These are phyloP conservation scores for Alloascoidea africana DNA, from an alignment of 805 yeast species.

Conservation along the genomic window DNA sequence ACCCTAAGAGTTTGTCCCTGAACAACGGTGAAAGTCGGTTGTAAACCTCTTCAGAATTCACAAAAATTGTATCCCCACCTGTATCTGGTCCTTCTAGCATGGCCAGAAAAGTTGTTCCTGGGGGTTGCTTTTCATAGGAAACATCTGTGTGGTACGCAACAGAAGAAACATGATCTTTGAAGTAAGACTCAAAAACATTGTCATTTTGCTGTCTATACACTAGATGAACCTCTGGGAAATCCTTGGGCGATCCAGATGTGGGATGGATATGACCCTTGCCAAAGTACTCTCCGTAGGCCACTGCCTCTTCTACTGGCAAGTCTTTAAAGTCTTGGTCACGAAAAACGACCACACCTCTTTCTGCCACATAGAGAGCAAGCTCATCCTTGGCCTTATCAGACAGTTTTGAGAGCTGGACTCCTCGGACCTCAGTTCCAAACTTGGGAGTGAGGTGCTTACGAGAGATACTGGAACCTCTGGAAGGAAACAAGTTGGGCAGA, in stretches of 20 bases:
- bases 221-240: constrained; percentile 13
- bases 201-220: constrained; percentile 30
- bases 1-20: constrained; percentile 33
- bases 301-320: constrained; percentile 26
- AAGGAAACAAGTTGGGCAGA: constrained; percentile 4
- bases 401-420: constrained; percentile 27
- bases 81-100: constrained; percentile 36
- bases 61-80: constrained; percentile 47
- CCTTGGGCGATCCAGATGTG: constrained; percentile 39
- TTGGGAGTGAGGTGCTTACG: constrained; percentile 24
- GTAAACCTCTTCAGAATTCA: constrained; percentile 48
- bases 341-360: constrained; percentile 31
- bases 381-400: constrained; percentile 28
- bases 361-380: constrained; percentile 29
- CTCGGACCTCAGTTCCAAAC: constrained; percentile 25
- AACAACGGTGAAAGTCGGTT: constrained; percentile 48
- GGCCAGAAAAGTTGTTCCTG: constrained; percentile 32
- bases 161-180: constrained; percentile 26
- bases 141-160: constrained; percentile 51
- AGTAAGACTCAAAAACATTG: constrained; percentile 17
- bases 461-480: constrained; percentile 1
- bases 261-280: constrained; percentile 28
- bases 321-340: constrained; percentile 27
- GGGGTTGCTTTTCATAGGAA: constrained; percentile 47
- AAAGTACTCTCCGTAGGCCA: constrained; percentile 26